Percentiles rank a stretch among this genome's conserved stretches.
Evolutionary conservation across 305 asterid species (phyloP).

Genomic region (Fraxinus sp.): DNA sequence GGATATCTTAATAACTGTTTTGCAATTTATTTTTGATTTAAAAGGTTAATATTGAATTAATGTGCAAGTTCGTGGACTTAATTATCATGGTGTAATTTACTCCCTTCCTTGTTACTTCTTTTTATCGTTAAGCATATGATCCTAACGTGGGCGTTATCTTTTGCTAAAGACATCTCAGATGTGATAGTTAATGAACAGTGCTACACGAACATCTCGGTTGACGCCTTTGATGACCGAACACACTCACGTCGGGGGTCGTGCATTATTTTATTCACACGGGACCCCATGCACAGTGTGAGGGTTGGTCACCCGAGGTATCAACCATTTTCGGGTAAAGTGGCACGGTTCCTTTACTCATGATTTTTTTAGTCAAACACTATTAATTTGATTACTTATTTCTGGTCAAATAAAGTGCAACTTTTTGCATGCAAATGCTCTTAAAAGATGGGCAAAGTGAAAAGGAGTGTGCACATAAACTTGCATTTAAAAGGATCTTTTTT

Average conservation of each 20-base stretch:
- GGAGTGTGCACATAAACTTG: background rate
- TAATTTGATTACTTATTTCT: background rate
- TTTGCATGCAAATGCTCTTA: background rate
- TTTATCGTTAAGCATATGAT: background rate
- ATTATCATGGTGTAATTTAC: too few species aligned
- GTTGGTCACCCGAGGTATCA: too few species aligned
- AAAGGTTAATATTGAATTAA: background rate
- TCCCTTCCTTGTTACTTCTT: background rate
- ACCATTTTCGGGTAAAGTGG: too few species aligned
- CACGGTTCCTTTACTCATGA: too few species aligned
- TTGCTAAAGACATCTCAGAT: background rate
- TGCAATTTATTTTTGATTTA: background rate
- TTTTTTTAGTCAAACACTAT: background rate
- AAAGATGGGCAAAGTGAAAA: background rate
- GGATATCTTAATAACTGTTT: background rate
- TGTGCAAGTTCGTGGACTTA: background rate
- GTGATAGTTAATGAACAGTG: background rate
- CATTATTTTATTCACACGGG: too few species aligned
- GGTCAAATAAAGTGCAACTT: background rate
- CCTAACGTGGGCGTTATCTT: background rate
- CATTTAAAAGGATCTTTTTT: background rate
- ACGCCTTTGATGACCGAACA: too few species aligned
- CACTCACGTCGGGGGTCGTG: too few species aligned
- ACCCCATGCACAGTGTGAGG: too few species aligned
- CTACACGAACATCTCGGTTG: too few species aligned